Conservation (phyloP, 495 filamentous ascomycete genomes). For the Bacidia gigantensis region DNA sequence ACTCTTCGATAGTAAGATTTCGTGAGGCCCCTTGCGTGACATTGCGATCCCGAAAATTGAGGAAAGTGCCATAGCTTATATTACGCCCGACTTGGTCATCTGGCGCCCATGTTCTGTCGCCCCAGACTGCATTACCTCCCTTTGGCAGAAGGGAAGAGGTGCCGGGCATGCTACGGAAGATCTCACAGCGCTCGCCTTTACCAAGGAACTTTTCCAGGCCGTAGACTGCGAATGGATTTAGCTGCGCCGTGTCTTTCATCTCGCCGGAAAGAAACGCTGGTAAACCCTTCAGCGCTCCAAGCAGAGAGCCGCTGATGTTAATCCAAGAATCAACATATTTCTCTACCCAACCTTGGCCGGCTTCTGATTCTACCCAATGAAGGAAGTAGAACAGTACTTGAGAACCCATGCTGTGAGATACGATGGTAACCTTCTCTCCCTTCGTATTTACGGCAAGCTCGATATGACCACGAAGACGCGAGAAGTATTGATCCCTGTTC, state of each 20-base stretch:
- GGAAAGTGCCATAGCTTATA: slow-evolving; percentile 61
- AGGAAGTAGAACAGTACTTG: slow-evolving; percentile 95
- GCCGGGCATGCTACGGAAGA: slow-evolving; percentile 94
- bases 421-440: slow-evolving; percentile 68
- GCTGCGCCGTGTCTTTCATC: slow-evolving; percentile 95
- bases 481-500: slow-evolving; percentile 83
- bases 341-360: slow-evolving; percentile 83
- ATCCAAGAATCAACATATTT: slow-evolving; percentile 85
- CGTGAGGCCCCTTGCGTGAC: slow-evolving; percentile 39
- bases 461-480: slow-evolving; percentile 74
- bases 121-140: slow-evolving; percentile 88
- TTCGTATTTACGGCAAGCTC: slow-evolving; percentile 59
- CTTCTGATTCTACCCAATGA: slow-evolving; percentile 89
- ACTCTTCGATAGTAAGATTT: slow-evolving; percentile 70
- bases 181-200: slow-evolving; percentile 77
- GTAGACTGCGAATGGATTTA: slow-evolving; percentile 96
- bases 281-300: slow-evolving; percentile 83
- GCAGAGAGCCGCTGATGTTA: slow-evolving; percentile 96
- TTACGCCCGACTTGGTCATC: slow-evolving; percentile 67
- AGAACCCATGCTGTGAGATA: slow-evolving; percentile 93
- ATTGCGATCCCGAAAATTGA: slow-evolving; percentile 70
- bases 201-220: slow-evolving; percentile 91
- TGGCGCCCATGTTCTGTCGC: slow-evolving; percentile 75
- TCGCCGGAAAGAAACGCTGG: slow-evolving; percentile 88
- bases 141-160: slow-evolving; percentile 96